phyloP scores from a whole-genome alignment of 257 asterid species.

The Nicotiana paniculata region DNA sequence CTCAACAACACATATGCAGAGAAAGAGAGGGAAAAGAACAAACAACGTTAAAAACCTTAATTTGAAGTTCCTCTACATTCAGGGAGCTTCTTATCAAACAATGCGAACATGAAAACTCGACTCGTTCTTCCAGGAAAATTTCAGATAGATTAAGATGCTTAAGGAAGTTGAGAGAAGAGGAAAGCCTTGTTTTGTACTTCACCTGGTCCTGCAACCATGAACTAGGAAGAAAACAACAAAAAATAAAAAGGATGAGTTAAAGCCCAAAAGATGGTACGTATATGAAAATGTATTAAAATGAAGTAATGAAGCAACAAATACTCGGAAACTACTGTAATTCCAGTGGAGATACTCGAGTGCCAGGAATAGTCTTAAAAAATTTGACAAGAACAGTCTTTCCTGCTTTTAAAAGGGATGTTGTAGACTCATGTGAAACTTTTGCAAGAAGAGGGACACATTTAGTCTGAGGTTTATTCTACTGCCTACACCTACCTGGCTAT shows the following conservation, averaged over 20 bases:
- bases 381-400: not conserved
- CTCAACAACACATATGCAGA: too few species aligned
- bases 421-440: not conserved
- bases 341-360: not conserved
- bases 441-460: not conserved
- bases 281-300: not conserved
- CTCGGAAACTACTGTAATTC: not conserved
- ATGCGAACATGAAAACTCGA: not conserved
- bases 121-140: not conserved
- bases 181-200: not conserved
- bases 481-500: too few species aligned
- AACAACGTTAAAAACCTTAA: not conserved
- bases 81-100: not conserved
- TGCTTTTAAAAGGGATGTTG: not conserved
- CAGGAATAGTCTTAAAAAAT: not conserved
- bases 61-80: not conserved
- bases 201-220: not conserved
- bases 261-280: not conserved
- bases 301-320: not conserved
- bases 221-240: not conserved
- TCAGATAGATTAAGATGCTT: not conserved
- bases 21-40: not conserved
- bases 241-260: not conserved
- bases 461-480: too few species aligned
- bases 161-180: not conserved